Percentiles rank a stretch among this genome's conserved stretches.
phyloP scores from a whole-genome alignment of 2,329 filamentous ascomycete species.

The Leptoxyphium fumago region DNA sequence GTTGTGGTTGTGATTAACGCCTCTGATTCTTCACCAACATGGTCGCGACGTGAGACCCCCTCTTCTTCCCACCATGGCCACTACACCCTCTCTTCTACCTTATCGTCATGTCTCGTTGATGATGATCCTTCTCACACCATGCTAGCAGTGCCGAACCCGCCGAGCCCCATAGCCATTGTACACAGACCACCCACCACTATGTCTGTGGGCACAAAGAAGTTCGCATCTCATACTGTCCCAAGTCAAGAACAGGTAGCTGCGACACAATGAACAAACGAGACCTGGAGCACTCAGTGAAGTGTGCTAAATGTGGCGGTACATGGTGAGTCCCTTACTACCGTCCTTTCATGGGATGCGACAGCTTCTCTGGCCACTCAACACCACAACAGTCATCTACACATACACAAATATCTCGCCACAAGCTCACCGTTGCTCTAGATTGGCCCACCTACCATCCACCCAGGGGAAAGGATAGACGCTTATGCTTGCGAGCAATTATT shows the following conservation, averaged over 20 bases:
- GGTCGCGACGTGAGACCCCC: not conserved
- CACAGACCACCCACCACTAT: conserved; percentile 32
- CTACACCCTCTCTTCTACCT: not conserved
- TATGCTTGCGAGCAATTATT: too few relatives aligned
- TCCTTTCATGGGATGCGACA: too few relatives aligned
- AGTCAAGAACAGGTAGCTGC: conserved; percentile 28
- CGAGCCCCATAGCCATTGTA: conserved; percentile 24
- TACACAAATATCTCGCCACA: not conserved
- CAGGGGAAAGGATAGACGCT: not conserved
- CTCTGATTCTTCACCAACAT: too few relatives aligned
- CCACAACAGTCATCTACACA: not conserved
- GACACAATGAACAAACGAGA: conserved; percentile 26
- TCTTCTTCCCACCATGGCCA: not conserved
- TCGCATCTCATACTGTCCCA: conserved; percentile 32
- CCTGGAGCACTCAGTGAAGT: conserved; percentile 34
- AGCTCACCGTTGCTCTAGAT: not conserved
- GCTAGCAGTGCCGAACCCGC: not conserved
- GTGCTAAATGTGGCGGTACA: conserved; percentile 31
- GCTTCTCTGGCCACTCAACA: too few relatives aligned
- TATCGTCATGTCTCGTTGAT: too few relatives aligned
- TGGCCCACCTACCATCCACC: not conserved
- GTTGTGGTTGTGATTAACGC: too few relatives aligned
- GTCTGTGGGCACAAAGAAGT: conserved; percentile 30
- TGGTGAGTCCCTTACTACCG: conserved; percentile 7
- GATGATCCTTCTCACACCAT: not conserved